Percentiles rank a stretch among this genome's conserved stretches.
These are phyloP conservation scores for Allomyces macrogynus DNA, from an alignment of 192 early-diverging fungal species.

Conservation along the genomic window DNA sequence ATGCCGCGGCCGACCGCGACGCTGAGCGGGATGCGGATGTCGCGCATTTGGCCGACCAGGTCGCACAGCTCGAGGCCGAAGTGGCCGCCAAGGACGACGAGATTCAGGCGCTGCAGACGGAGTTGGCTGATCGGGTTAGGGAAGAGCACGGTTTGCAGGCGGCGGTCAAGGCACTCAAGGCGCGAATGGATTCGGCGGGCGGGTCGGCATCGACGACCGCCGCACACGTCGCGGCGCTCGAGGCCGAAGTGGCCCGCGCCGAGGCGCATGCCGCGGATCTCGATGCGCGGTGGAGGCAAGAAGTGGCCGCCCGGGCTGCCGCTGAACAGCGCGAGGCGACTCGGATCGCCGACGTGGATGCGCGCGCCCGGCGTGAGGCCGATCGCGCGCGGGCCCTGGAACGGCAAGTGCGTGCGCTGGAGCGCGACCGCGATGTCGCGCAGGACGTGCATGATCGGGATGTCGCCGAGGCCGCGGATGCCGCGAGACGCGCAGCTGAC, in stretches of 20 bases:
- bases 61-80: neutral
- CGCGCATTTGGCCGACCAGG: neutral
- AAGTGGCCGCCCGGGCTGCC: neutral
- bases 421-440: neutral
- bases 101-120: neutral
- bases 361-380: neutral
- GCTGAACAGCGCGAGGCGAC: neutral
- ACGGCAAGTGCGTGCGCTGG: neutral
- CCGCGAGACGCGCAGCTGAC: neutral
- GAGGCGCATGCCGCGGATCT: neutral
- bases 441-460: neutral
- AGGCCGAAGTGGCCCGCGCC: neutral
- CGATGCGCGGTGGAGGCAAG: neutral
- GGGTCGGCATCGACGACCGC: neutral
- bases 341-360: neutral
- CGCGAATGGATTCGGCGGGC: neutral
- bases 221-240: neutral
- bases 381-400: neutral
- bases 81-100: neutral
- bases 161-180: neutral
- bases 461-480: neutral
- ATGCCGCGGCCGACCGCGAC: neutral
- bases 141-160: neutral
- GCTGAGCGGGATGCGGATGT: neutral
- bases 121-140: neutral